Base-by-base conservation (phyloP, 257 asterid genomes). In the Perilla frutescens region DNA sequence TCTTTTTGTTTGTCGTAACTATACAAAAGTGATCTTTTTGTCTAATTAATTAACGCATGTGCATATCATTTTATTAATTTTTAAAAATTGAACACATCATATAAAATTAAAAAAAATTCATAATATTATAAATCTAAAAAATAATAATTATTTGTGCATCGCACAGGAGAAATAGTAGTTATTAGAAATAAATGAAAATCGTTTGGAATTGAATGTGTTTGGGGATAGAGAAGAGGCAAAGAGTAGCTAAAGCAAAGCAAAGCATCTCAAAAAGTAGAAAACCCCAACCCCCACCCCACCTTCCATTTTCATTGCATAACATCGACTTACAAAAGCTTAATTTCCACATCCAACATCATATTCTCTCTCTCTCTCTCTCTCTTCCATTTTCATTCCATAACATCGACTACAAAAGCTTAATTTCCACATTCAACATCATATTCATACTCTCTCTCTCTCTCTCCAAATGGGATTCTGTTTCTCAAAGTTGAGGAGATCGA, bases 381-480 rank as follows among this genome's bases (percentile, higher is more conserved):
- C 26, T 20, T 20, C 26, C 26, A 20, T 20, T 20, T 20, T 20
- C 26, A 20, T 56, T 31, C 5, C 53, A 68, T 57, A 49, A 57
- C 61, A 44, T n/a, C 55, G 2, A 26, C 79, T 49, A 8, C 63
- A 45, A 70, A 80, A 62, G 5, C 58, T 67, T 2, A 4, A 4
- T 10, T 58, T 45, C 75, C 70, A 20, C 70, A 26, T 43, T 64
- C 68, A 71, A 44, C 66, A 11, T 39, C 76, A 8, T 29, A 34
- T 68, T n/a, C 71, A 14, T 58, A 67, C 62, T 4, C 62, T 14
- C 60, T 26, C 34, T 26, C 70, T 7, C 43, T 51, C 68, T 67
- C 77, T 57, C 76, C 41, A 67, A 67, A 89, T 89, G 96, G 90
- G 92, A 55, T 75, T 51, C 7, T 89, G 97, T 57, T 84, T 76